Evolutionary conservation across 345 rosid species (phyloP), one percentile per base, ranked within the genome.

Genomic region (Salix udensis): DNA sequence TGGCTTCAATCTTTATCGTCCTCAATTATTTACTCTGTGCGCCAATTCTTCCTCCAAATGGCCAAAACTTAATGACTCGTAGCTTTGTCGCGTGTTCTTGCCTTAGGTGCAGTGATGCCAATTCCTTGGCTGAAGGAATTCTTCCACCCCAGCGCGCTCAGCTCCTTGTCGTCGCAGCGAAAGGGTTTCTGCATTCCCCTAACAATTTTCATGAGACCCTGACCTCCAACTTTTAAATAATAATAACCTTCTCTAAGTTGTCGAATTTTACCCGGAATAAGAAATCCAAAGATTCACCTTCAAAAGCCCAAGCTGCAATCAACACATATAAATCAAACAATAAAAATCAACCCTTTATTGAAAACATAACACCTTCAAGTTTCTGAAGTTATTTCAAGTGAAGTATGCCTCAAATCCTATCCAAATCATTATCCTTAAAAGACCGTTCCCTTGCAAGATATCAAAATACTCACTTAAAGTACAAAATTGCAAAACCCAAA

Each of bases 101-200:
- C 98, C 89, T 89, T 93, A 66, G 98, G 94, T 5, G 85, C 85
- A 24, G 92, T 89, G 79, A 91, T 44, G 48, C 92, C 96, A 78
- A 91, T 90, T 73, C 97, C 96, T 80, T 87, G 84, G 91, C 87
- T 83, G 88, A 89, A 92, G 86, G 96, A 88, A 84, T 91, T 88
- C 85, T 95, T 93, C 90, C 92, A 89, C 88, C 92, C 89, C 74
- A 88, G 82, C 74, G 75, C 62, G 85, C 81, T 90, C 84, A 84
- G 88, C 87, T 89, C 89, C 87, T 84, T 85, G 30, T 78, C 64
- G n/a, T 70, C 24, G 79, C 87, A 76, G 81, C 86, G 74, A 87
- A 89, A 86, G 87, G 67, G 86, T 89, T 88, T 93, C 94, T 90
- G 99, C 96, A 96, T 96, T 89, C 99, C 99, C 98, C 99, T 93